Evolutionary conservation across 2,329 filamentous ascomycete genomes (phyloP).

Genomic region (Fusarium continuum): DNA sequence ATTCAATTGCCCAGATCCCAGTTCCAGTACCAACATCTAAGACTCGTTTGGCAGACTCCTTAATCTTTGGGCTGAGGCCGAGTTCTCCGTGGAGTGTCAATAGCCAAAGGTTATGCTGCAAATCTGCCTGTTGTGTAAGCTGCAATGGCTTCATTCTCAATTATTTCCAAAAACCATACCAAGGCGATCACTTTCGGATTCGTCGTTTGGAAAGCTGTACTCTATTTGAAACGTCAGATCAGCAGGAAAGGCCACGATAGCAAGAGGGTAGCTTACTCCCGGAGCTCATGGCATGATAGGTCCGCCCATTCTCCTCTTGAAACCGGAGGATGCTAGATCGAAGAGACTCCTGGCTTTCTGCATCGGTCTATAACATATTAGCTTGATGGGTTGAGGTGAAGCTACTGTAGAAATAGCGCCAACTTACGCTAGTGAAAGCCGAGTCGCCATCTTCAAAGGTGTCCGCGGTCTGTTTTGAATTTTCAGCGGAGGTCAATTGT

Average conservation of each 20-base stretch:
- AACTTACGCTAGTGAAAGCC: constrained; percentile 3
- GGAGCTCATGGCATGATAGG: constrained; percentile 8
- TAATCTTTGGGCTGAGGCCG: background rate
- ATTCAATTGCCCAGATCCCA: constrained; percentile 12
- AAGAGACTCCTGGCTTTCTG: constrained; percentile 5
- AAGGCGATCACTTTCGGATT: constrained; percentile 5
- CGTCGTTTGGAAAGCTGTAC: constrained; percentile 7
- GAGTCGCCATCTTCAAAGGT: constrained; percentile 1
- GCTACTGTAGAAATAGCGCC: too few species aligned
- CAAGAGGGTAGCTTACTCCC: background rate
- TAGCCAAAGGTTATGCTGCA: constrained; percentile 15
- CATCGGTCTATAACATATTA: background rate
- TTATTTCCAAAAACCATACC: background rate
- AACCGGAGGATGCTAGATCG: constrained; percentile 2
- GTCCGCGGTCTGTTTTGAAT: background rate
- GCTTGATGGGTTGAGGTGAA: background rate
- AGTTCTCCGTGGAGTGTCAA: constrained; percentile 6
- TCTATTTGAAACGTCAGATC: background rate
- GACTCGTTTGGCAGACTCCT: background rate
- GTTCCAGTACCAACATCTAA: constrained; percentile 13
- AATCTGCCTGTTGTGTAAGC: background rate
- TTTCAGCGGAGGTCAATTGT: fast-evolving
- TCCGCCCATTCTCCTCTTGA: constrained; percentile 15
- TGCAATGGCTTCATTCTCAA: fast-evolving
- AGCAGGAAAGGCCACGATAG: fast-evolving